phyloP scores from a whole-genome alignment of 2,329 filamentous ascomycete species.

The Tympanopsis confertula region DNA sequence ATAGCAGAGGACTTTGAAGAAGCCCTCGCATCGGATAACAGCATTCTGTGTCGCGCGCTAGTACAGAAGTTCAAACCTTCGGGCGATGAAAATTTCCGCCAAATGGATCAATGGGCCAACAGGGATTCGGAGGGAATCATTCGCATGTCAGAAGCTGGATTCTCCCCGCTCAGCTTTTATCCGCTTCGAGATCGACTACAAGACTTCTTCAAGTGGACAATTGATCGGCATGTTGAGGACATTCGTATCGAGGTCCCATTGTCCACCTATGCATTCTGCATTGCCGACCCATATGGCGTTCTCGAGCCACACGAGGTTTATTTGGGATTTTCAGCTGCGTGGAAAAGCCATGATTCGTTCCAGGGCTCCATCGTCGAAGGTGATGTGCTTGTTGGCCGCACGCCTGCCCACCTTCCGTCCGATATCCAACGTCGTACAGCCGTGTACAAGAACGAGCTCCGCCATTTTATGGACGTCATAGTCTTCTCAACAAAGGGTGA shows the following conservation, averaged over 20 bases:
- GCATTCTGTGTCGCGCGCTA: conserved; percentile 19
- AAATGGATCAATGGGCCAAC: conserved; percentile 19
- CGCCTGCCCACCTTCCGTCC: conserved; percentile 41
- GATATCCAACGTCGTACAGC: conserved; percentile 44
- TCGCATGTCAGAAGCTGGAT: conserved; percentile 28
- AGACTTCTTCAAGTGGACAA: conserved; percentile 21
- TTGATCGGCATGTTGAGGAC: conserved; percentile 28
- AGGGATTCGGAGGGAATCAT: conserved; percentile 20
- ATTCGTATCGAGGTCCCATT: conserved; percentile 32
- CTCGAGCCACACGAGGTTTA: conserved; percentile 41
- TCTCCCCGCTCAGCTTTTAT: conserved; percentile 24
- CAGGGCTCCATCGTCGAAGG: conserved; percentile 30
- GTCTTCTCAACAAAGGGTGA: conserved; percentile 40
- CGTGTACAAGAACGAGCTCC: conserved; percentile 34
- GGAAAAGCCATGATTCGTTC: conserved; percentile 21
- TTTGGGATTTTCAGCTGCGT: conserved; percentile 35
- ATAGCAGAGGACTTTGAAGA: conserved; percentile 19
- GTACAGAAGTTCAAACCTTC: conserved; percentile 17
- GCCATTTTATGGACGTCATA: conserved; percentile 41
- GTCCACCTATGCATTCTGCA: conserved; percentile 40
- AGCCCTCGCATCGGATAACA: conserved; percentile 19
- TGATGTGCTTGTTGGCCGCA: conserved; percentile 41
- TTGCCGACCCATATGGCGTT: conserved; percentile 39
- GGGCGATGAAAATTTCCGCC: conserved; percentile 10
- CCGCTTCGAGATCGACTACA: conserved; percentile 26